Conservation (phyloP, 495 filamentous ascomycete species). For the Neurospora sp. region DNA sequence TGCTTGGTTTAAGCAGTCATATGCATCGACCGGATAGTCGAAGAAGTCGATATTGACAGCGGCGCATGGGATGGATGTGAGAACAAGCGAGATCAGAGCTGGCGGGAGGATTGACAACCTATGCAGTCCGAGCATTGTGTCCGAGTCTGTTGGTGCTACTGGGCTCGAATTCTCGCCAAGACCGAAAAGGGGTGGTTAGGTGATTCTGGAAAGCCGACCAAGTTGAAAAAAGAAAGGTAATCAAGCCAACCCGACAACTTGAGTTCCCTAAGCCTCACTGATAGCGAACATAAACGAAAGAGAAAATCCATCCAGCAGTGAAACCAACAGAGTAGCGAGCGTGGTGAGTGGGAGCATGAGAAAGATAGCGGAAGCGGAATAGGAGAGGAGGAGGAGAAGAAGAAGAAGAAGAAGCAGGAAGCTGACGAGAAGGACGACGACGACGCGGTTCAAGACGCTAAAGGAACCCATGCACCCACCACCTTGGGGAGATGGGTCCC, state of each 20-base stretch:
- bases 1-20: constrained; percentile 27
- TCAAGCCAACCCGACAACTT: not conserved
- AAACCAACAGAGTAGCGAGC: not conserved
- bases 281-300: not conserved
- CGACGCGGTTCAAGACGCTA: not conserved
- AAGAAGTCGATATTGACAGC: constrained; percentile 28
- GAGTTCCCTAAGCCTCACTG: not conserved
- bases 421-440: not conserved
- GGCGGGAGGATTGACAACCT: constrained; percentile 8
- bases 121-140: constrained; percentile 11
- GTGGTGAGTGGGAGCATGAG: not conserved
- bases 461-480: not conserved
- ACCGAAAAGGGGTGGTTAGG: not conserved
- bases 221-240: not conserved
- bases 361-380: not conserved
- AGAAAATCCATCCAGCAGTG: not conserved
- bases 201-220: not conserved
- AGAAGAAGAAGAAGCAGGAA: not conserved
- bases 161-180: not conserved
- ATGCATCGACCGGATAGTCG: constrained; percentile 30
- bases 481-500: not conserved
- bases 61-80: constrained; percentile 15
- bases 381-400: not conserved
- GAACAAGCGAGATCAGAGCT: constrained; percentile 20
- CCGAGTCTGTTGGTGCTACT: not conserved